These are phyloP conservation scores for Colletotrichum endophyticum DNA, from an alignment of 2,329 filamentous ascomycete species.

Conservation along the genomic window DNA sequence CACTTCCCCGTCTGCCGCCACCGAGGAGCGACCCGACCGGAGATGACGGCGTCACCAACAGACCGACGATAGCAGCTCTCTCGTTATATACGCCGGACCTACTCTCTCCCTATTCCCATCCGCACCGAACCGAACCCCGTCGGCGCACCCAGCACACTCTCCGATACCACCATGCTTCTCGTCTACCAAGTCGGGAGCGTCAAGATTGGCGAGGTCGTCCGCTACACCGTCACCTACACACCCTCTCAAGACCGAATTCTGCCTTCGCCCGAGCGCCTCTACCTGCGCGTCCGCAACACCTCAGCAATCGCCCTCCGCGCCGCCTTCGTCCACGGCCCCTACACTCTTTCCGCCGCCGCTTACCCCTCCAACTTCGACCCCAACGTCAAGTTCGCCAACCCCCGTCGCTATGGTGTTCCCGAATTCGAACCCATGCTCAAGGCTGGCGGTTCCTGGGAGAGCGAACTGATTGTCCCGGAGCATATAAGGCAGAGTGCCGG, in stretches of 20 bases:
- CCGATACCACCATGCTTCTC: constrained; percentile 72
- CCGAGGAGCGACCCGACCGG: not conserved
- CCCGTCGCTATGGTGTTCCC: constrained; percentile 76
- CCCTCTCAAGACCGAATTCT: constrained; percentile 88
- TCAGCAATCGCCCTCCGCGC: constrained; percentile 89
- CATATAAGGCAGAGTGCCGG: constrained; percentile 72
- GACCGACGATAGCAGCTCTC: constrained; percentile 1
- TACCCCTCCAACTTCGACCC: constrained; percentile 86
- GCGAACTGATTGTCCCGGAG: constrained; percentile 80
- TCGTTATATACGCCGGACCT: not conserved
- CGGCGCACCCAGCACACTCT: not conserved
- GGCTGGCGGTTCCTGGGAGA: constrained; percentile 86
- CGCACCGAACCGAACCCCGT: not conserved
- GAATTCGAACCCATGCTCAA: constrained; percentile 97
- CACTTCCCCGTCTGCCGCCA: not conserved
- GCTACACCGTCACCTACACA: constrained; percentile 91
- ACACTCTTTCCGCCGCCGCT: constrained; percentile 85
- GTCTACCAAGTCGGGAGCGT: constrained; percentile 90
- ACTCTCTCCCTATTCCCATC: not conserved
- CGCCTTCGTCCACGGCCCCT: constrained; percentile 95
- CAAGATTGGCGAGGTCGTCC: constrained; percentile 92
- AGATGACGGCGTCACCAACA: constrained; percentile 11
- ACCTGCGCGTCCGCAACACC: constrained; percentile 90
- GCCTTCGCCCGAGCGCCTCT: constrained; percentile 79
- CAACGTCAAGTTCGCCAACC: constrained; percentile 75